Evolutionary conservation across 2,329 filamentous ascomycete genomes (phyloP), one percentile per base, ranked within the genome.

Genomic region (Monosporascus cannonballus): DNA sequence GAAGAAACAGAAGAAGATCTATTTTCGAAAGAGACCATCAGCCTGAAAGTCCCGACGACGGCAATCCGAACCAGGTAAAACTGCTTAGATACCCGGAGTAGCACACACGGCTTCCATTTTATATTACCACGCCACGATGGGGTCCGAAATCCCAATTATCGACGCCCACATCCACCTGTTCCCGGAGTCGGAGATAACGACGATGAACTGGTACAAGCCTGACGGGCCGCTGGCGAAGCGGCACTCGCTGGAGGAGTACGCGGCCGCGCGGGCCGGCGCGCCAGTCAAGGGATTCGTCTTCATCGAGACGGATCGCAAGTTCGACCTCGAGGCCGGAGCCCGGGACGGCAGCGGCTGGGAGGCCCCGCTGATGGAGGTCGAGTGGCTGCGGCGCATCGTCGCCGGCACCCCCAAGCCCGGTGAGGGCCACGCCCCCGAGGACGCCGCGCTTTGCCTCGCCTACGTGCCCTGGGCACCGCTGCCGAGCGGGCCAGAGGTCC

Each of bases 91-190:
- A 34, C 4, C 30, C 30, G 14, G 30, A 34, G 30, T 34, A 34
- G 30, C 9, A 14, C 30, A 14, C 30, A 34, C 11, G 11, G 30
- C 9, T 14, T 44, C 20, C 41, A n/a, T 3, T 4, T 20, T 22
- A 6, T 20, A 44, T 25, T 2, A 14, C 42, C 14, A 36, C 24
- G 36, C 37, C 51, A 57, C 47, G 52, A 68, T 68, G 65, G 59
- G 64, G 17, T 49, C 59, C 38, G 57, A 65, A 62, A 72, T 78
- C 68, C 81, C 77, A 63, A 85, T 96, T 65, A 83, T 96, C 70
- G 92, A 96, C 75, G 87, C 90, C 39, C 93, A 96, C 76, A 87
- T 96, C 71, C 92, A 96, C 73, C 84, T 96, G 64, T 96, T 84
- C 76, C 88, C 90, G 45, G 70, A 75, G 46, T 79, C 80, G 50